Evolutionary conservation across 1,284 basidiomycete genomes (phyloP).

Genomic region (Cutaneotrichosporon spelunceum): DNA sequence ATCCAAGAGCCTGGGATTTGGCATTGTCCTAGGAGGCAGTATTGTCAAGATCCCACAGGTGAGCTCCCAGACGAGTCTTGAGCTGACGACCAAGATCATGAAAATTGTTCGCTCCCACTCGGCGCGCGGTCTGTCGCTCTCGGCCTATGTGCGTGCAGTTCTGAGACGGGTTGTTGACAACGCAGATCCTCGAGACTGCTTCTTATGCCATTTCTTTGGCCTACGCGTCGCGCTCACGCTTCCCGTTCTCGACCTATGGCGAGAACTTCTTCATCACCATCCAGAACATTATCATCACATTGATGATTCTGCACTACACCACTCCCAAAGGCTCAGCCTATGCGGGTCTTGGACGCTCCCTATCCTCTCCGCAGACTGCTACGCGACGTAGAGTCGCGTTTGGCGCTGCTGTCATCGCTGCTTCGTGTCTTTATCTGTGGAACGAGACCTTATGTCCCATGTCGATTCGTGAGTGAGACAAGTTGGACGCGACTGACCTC

Average conservation of each 20-base stretch:
- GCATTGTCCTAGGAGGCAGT: constrained; percentile 83
- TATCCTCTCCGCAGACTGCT: not conserved
- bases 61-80: constrained; percentile 55
- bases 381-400: not conserved
- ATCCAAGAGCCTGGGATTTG: constrained; percentile 88
- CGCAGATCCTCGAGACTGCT: constrained; percentile 66
- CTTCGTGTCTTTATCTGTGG: constrained; percentile 56
- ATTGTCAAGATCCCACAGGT: constrained; percentile 96
- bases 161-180: not conserved
- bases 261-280: constrained; percentile 84
- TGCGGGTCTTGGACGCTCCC: constrained; percentile 13
- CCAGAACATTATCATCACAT: constrained; percentile 76
- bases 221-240: constrained; percentile 77
- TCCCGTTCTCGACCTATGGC: constrained; percentile 94
- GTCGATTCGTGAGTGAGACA: constrained; percentile 33
- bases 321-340: constrained; percentile 15
- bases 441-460: constrained; percentile 42
- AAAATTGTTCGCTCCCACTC: constrained; percentile 61
- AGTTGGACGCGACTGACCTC: not conserved
- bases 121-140: constrained; percentile 76
- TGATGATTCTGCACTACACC: constrained; percentile 67
- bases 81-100: constrained; percentile 48
- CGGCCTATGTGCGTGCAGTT: constrained; percentile 60
- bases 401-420: constrained; percentile 53
- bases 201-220: constrained; percentile 79